A percentile compares a stretch with the other conserved stretches of the same genome.
These are phyloP conservation scores for Tilletiopsis washingtonensis DNA, from an alignment of 1,284 basidiomycete genomes.

Conservation along the genomic window DNA sequence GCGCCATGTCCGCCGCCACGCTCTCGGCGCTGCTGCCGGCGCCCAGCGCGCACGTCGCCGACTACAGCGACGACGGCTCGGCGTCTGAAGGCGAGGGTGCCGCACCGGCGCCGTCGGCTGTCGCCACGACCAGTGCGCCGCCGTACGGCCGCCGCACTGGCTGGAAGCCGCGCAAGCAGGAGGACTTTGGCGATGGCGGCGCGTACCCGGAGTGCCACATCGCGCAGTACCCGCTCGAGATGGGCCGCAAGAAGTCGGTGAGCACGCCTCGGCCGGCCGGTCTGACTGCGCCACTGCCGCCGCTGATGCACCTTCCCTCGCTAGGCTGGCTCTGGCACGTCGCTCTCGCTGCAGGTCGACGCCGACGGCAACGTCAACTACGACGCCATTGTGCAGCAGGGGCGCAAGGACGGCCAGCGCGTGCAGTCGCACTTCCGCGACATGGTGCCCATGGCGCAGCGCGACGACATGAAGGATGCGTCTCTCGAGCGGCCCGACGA, in stretches of 20 bases:
- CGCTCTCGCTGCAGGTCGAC: slow-evolving; percentile 91
- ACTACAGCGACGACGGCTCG: slow-evolving; percentile 3
- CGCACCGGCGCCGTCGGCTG: slow-evolving; percentile 4
- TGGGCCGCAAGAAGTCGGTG: slow-evolving; percentile 73
- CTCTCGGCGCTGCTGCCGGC: slow-evolving; percentile 25
- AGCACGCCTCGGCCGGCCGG: background rate
- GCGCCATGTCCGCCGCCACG: slow-evolving; percentile 21
- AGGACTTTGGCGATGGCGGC: slow-evolving; percentile 88
- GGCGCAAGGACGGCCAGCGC: slow-evolving; percentile 72
- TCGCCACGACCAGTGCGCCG: slow-evolving; percentile 51
- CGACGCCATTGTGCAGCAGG: slow-evolving; percentile 92
- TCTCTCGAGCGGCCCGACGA: slow-evolving; percentile 84
- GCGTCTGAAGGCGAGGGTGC: slow-evolving; percentile 9
- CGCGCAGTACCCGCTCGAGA: slow-evolving; percentile 90
- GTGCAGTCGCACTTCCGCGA: slow-evolving; percentile 96
- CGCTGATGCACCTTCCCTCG: background rate
- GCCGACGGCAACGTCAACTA: slow-evolving; percentile 92
- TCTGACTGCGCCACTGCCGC: background rate
- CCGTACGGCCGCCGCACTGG: slow-evolving; percentile 74
- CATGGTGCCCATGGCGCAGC: slow-evolving; percentile 81
- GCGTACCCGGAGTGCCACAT: slow-evolving; percentile 95
- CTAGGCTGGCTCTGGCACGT: slow-evolving; percentile 58
- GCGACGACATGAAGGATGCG: slow-evolving; percentile 73
- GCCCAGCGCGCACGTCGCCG: slow-evolving; percentile 12
- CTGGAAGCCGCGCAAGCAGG: slow-evolving; percentile 74